Evolutionary conservation across 352 stramenopile species (phyloP).

Genomic region (Phytophthora agathidicida): DNA sequence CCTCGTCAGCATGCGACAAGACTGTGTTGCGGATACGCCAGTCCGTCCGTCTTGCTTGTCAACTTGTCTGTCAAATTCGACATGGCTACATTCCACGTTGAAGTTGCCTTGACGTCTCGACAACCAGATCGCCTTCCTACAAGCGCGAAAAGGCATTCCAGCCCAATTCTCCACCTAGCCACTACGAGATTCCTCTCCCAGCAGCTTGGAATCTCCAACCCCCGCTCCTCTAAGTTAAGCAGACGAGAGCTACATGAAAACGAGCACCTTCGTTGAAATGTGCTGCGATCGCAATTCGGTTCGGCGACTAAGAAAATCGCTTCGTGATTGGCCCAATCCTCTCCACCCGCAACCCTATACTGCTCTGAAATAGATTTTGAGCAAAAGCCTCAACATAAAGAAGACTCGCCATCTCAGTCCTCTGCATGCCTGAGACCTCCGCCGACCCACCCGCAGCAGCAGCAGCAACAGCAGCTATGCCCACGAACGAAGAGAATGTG

Average conservation of each 20-base stretch:
- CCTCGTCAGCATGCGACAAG: too few species aligned
- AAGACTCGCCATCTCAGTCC: background rate
- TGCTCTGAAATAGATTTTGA: too few species aligned
- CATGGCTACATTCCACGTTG: constrained; percentile 12
- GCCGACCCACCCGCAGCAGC: too few species aligned
- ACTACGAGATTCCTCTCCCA: background rate
- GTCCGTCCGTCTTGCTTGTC: too few species aligned
- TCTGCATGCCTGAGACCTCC: constrained; percentile 27
- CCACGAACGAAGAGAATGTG: constrained; percentile 35
- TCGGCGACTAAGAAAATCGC: constrained; percentile 5
- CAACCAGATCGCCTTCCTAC: background rate
- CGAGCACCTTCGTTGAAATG: too few species aligned
- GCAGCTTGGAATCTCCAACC: background rate
- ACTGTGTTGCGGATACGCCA: too few species aligned
- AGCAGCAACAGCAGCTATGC: constrained; percentile 23
- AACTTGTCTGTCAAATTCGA: too few species aligned
- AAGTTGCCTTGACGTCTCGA: constrained; percentile 5
- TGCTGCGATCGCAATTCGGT: background rate
- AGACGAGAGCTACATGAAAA: background rate
- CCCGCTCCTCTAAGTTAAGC: background rate
- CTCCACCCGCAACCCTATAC: background rate
- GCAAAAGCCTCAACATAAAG: constrained; percentile 6
- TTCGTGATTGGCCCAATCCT: constrained; percentile 4
- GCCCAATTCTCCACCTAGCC: background rate
- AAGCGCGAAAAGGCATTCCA: background rate